phyloP scores from a whole-genome alignment of 805 yeast genomes.

The Lipomyces orientalis region DNA sequence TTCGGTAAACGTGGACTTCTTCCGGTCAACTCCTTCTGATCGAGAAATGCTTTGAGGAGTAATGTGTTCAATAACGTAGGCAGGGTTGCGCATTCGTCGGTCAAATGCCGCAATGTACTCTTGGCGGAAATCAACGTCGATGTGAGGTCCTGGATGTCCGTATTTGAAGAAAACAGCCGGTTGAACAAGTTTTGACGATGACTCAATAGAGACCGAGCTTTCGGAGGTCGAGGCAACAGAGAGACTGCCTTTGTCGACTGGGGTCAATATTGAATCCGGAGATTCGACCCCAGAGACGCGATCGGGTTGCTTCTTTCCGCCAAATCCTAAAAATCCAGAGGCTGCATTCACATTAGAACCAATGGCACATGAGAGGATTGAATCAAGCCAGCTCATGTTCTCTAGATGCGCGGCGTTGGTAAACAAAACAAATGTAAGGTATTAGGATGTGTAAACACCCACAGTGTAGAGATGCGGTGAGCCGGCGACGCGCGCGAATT shows the following conservation, averaged over 20 bases:
- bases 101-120: constrained; percentile 89
- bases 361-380: constrained; percentile 9
- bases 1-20: constrained; percentile 81
- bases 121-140: constrained; percentile 72
- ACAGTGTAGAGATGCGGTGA: no score
- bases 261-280: background rate
- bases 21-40: constrained; percentile 72
- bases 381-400: constrained; percentile 24
- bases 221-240: constrained; percentile 26
- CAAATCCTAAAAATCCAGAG: constrained; percentile 29
- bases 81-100: constrained; percentile 82
- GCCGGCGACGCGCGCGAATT: no score
- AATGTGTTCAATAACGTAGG: constrained; percentile 53
- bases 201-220: constrained; percentile 18
- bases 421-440: background rate
- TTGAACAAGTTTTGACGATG: constrained; percentile 50
- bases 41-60: constrained; percentile 82
- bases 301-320: constrained; percentile 16
- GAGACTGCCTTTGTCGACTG: background rate
- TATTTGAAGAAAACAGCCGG: constrained; percentile 86
- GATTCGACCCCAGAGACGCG: background rate
- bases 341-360: constrained; percentile 8
- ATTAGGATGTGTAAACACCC: no score
- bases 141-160: constrained; percentile 95
- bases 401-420: background rate